These are phyloP conservation scores for Dendrobium officinale DNA, from an alignment of 106 monocot species.

Conservation along the genomic window DNA sequence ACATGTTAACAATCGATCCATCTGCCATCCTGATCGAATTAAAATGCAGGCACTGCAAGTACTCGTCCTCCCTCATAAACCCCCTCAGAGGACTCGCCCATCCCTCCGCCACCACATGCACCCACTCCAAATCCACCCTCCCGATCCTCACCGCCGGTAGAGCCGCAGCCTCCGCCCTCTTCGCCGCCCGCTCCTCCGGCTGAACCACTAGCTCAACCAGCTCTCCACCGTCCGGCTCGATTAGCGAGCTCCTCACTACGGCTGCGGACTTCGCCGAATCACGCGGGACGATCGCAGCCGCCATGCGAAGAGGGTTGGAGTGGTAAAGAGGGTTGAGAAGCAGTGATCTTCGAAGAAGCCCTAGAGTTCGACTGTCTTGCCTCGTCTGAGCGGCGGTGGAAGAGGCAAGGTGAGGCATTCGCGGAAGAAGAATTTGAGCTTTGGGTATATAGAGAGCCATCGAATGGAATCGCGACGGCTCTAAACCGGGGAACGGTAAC, in stretches of 20 bases:
- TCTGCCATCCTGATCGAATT: constrained; percentile 56
- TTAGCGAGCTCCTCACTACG: constrained; percentile 53
- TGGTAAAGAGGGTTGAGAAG: constrained; percentile 8
- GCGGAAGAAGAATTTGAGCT: neutral
- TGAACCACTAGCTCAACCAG: constrained; percentile 68
- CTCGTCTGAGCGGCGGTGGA: neutral
- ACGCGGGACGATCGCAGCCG: neutral
- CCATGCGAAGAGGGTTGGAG: constrained; percentile 20
- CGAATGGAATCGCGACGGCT: neutral
- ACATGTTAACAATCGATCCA: constrained; percentile 90
- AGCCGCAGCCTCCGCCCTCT: constrained; percentile 41
- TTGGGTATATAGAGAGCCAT: constrained; percentile 5
- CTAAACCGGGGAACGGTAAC: neutral
- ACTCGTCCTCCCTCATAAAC: constrained; percentile 95
- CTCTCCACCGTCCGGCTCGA: constrained; percentile 87
- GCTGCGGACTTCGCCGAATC: neutral
- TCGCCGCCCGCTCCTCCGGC: constrained; percentile 24
- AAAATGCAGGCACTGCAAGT: constrained; percentile 90
- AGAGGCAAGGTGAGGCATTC: neutral
- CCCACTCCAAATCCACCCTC: constrained; percentile 78
- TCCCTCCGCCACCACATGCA: constrained; percentile 84
- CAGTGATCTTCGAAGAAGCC: neutral
- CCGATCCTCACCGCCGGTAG: constrained; percentile 46
- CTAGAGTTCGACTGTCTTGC: neutral
- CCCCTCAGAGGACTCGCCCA: constrained; percentile 97